phyloP scores from a whole-genome alignment of 257 asterid genomes.

The Craterostigma plantagineum region DNA sequence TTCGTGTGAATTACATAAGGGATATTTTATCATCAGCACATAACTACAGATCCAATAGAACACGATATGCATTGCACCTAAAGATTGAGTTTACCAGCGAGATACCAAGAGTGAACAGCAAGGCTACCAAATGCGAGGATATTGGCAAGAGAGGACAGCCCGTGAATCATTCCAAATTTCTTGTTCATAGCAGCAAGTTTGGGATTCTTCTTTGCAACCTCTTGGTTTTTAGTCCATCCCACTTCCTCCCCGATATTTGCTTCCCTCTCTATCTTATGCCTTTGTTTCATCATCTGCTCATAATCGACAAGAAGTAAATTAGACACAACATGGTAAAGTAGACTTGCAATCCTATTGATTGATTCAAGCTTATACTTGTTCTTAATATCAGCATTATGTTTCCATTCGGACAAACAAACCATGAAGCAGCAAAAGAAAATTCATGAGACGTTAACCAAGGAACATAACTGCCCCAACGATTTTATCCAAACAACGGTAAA shows the following conservation, averaged over 20 bases:
- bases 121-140: slow-evolving; percentile 79
- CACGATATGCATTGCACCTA: slow-evolving; percentile 14
- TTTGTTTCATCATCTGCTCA: slow-evolving; percentile 86
- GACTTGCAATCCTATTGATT: too few relatives aligned
- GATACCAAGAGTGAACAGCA: slow-evolving; percentile 90
- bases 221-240: slow-evolving; percentile 85
- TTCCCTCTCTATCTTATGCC: slow-evolving; percentile 94
- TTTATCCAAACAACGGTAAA: neutral
- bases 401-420: too few relatives aligned
- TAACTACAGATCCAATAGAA: too few relatives aligned
- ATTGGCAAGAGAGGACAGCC: slow-evolving; percentile 90
- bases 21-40: too few relatives aligned
- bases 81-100: slow-evolving; percentile 61
- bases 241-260: slow-evolving; percentile 77
- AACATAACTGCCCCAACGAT: neutral
- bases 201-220: slow-evolving; percentile 73
- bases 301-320: neutral
- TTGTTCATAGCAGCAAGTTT: slow-evolving; percentile 93
- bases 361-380: too few relatives aligned
- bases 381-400: too few relatives aligned
- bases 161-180: slow-evolving; percentile 96
- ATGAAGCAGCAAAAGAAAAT: too few relatives aligned
- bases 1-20: too few relatives aligned
- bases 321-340: neutral
- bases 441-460: too few relatives aligned